Evolutionary conservation across 2,329 filamentous ascomycete species (phyloP).

Genomic region (Periconia digitata): DNA sequence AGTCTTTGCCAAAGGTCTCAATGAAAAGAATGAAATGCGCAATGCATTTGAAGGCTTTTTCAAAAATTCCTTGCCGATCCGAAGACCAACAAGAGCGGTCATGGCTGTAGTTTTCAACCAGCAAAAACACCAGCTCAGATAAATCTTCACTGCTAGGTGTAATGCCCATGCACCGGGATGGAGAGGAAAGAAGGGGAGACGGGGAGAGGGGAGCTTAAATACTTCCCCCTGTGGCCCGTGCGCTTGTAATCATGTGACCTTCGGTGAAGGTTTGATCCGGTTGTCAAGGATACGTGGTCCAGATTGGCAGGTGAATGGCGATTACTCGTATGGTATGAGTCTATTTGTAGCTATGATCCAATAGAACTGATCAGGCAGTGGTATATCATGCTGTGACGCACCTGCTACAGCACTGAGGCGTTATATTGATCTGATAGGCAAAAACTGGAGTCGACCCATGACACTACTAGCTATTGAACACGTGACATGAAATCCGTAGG

Average conservation of each 20-base stretch:
- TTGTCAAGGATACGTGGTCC: too few species aligned
- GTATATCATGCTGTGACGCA: too few species aligned
- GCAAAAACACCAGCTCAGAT: constrained; percentile 62
- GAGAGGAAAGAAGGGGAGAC: neutral
- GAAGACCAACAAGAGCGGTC: constrained; percentile 70
- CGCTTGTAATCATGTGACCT: neutral
- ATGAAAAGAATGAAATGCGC: constrained; percentile 6
- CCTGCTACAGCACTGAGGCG: too few species aligned
- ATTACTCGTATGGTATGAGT: too few species aligned
- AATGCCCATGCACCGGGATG: constrained; percentile 12
- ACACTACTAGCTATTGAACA: too few species aligned
- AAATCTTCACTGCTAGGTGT: constrained; percentile 11
- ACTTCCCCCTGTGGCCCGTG: neutral
- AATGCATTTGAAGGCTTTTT: constrained; percentile 39
- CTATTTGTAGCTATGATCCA: too few species aligned
- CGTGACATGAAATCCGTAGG: too few species aligned
- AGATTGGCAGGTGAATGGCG: too few species aligned
- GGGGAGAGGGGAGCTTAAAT: constrained; percentile 5
- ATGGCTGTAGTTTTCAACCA: constrained; percentile 71
- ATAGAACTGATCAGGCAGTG: too few species aligned
- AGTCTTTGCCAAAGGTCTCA: constrained; percentile 1
- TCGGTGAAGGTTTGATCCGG: too few species aligned
- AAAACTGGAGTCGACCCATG: too few species aligned
- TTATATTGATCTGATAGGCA: too few species aligned
- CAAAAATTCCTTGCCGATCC: constrained; percentile 77